Evolutionary conservation across 441 rosid species (phyloP).

Genomic region (Codiaeum variegatum): DNA sequence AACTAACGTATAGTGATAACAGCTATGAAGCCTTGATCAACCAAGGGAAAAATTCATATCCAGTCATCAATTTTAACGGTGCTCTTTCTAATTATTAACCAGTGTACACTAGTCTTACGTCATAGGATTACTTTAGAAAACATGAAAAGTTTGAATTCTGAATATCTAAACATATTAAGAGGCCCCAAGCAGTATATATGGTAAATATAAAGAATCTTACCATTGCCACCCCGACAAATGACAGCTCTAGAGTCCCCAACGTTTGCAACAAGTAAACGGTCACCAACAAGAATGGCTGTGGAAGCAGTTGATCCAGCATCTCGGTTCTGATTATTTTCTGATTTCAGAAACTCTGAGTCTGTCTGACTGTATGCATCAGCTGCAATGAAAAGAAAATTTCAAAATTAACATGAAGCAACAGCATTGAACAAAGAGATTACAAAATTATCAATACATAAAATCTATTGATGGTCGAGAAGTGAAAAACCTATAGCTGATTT

Average conservation of each 20-base stretch:
- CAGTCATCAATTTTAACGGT: neutral
- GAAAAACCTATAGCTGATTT: conserved; percentile 81
- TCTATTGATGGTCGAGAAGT: conserved; percentile 1
- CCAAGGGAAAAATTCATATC: neutral
- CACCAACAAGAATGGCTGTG: conserved; percentile 92
- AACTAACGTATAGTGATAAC: neutral
- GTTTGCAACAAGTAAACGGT: conserved; percentile 93
- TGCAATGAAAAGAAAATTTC: conserved; percentile 27
- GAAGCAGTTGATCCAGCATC: conserved; percentile 99
- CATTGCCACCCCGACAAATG: conserved; percentile 89
- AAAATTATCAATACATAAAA: neutral
- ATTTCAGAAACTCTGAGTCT: conserved; percentile 84
- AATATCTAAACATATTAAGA: neutral
- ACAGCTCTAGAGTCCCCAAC: conserved; percentile 99
- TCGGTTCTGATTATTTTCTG: conserved; percentile 80
- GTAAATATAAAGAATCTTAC: conserved; percentile 35
- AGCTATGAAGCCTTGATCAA: neutral
- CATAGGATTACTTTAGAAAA: neutral
- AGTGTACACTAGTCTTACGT: neutral
- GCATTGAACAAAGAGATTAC: conserved; percentile 9
- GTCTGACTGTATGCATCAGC: conserved; percentile 93
- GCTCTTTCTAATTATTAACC: neutral
- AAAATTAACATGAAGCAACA: conserved; percentile 18
- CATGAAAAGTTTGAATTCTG: neutral
- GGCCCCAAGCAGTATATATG: neutral